A percentile compares a stretch with the other conserved stretches of the same genome.
These are phyloP conservation scores for Naumovozyma castellii DNA, from an alignment of 805 yeast genomes.

Conservation along the genomic window DNA sequence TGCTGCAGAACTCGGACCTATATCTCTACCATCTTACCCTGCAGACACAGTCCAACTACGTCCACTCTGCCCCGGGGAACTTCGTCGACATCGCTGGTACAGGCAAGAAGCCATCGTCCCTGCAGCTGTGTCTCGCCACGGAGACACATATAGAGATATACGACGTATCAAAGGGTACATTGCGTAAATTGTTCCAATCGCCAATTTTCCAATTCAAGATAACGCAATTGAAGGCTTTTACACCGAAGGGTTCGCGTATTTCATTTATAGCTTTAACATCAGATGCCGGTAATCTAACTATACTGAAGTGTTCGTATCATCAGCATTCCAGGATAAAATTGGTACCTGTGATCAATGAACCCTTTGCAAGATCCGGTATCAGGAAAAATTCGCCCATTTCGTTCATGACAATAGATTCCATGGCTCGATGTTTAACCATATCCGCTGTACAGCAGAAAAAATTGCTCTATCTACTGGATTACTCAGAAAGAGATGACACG, in stretches of 20 bases:
- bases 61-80: constrained; percentile 54
- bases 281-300: constrained; percentile 65
- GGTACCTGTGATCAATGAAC: constrained; percentile 43
- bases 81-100: constrained; percentile 37
- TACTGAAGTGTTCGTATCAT: constrained; percentile 16
- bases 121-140: constrained; percentile 28
- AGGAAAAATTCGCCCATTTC: constrained; percentile 71
- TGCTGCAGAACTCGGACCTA: background rate
- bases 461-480: constrained; percentile 54
- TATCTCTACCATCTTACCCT: constrained; percentile 61
- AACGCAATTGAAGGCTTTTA: constrained; percentile 36
- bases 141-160: constrained; percentile 24
- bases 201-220: constrained; percentile 46
- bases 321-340: background rate
- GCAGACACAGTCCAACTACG: constrained; percentile 46
- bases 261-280: constrained; percentile 62
- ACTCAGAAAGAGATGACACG: constrained; percentile 35
- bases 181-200: constrained; percentile 36
- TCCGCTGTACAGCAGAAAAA: constrained; percentile 68
- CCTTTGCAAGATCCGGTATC: constrained; percentile 65
- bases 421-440: constrained; percentile 58
- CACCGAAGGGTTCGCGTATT: constrained; percentile 41
- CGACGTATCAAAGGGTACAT: constrained; percentile 47
- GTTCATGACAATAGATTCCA: constrained; percentile 59
- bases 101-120: constrained; percentile 5